Percentiles rank a stretch among this genome's conserved stretches.
Conservation (phyloP, 1,139 yeast species). For the Candida sojae region DNA sequence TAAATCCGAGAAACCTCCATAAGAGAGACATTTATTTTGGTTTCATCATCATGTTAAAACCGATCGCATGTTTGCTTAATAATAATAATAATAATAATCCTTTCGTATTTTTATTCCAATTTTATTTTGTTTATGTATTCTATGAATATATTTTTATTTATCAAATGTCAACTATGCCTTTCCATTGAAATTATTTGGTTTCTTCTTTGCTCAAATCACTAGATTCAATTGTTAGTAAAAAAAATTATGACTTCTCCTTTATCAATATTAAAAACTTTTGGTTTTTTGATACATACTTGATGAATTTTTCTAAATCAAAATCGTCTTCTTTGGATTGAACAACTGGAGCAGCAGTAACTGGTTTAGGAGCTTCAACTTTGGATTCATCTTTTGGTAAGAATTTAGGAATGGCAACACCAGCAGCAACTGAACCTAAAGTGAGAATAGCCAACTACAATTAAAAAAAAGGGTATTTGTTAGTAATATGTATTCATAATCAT, state of each 20-base stretch:
- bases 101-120: neutral
- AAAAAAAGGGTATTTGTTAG: neutral
- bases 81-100: too few relatives aligned
- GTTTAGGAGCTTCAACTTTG: conserved; percentile 29
- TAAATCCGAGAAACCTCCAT: too few relatives aligned
- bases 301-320: conserved; percentile 60
- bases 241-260: neutral
- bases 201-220: conserved; percentile 49
- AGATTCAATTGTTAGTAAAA: conserved; percentile 30
- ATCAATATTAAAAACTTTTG: too few relatives aligned
- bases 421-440: conserved; percentile 49
- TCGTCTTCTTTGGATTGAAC: conserved; percentile 48
- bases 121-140: neutral
- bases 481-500: neutral
- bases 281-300: conserved; percentile 45
- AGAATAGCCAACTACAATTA: conserved; percentile 42
- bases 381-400: conserved; percentile 27
- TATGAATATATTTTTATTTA: neutral
- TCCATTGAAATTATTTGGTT: conserved; percentile 24
- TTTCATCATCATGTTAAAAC: too few relatives aligned
- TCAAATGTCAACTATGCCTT: neutral
- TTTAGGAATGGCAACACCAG: conserved; percentile 46
- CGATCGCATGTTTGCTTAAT: too few relatives aligned
- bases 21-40: too few relatives aligned
- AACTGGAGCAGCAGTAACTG: conserved; percentile 33